Evolutionary conservation across 2,329 filamentous ascomycete species (phyloP), one percentile per base, ranked within the genome.

Genomic region (Ciborinia camelliae): DNA sequence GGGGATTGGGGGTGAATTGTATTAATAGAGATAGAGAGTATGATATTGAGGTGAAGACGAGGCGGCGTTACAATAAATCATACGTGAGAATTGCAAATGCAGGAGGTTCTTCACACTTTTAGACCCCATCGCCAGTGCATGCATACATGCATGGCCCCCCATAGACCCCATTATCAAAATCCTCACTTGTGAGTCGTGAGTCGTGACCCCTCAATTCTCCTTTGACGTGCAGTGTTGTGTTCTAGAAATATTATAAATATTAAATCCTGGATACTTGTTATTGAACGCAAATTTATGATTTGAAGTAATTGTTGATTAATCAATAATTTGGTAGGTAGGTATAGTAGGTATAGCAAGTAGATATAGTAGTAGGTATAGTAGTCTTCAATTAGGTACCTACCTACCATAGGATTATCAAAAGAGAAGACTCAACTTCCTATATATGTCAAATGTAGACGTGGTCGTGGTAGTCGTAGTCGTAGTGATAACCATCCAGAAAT

Each of bases 101-200:
- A 32, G 8, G 28, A 47, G 28, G 32, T 35, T 47, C 41, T 43
- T 47, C 2, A 12, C 23, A 15, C 30, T 12, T 45, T 3, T 23
- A 35, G 54, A 58, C 41, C 41, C 39, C 54, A 58, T 55, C 26
- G 12, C 14, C 35, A 55, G 52, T 55, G 35, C 28, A 28, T 45
- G 20, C 15, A 35, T 35, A 14, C 23, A 37, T 54, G 39, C 41
- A 55, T 41, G 23, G 52, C 52, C 45, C 41, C 54, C 39, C 35
- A 39, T 55, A 15, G n/a, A 55, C 35, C 35, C 35, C 35, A 54
- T 54, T 4, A 26, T 39, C 35, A 39, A 39, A 20, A 10, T 26
- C 10, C 52, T 55, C 45, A 51, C 48, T 15, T 45, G 54, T 57
- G 39, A 32, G n/a, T n/a, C n/a, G n/a, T n/a, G n/a, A n/a, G n/a